Percentiles rank a stretch among this genome's conserved stretches.
These are phyloP conservation scores for Aspergillus jensenii DNA, from an alignment of 2,329 filamentous ascomycete species.

Conservation along the genomic window DNA sequence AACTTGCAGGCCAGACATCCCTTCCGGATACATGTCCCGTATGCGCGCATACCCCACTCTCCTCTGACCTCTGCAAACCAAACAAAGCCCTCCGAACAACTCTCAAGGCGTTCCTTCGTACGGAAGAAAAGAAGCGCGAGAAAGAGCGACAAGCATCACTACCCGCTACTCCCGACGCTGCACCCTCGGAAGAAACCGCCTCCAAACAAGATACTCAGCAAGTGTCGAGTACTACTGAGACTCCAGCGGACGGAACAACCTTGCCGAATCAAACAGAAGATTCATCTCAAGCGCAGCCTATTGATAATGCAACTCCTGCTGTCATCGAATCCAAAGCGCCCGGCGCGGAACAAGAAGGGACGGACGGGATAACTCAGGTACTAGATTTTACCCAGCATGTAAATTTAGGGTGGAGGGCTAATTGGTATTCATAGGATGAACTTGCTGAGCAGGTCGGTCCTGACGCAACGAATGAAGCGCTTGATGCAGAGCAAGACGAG, in stretches of 20 bases:
- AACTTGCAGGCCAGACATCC: conserved; percentile 65
- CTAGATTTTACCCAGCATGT: background rate
- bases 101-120: conserved; percentile 85
- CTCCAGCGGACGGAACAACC: conserved; percentile 2
- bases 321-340: conserved; percentile 4
- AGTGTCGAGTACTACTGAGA: conserved; percentile 20
- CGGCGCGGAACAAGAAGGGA: conserved; percentile 7
- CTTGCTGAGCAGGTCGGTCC: conserved; percentile 9
- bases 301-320: conserved; percentile 9
- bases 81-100: conserved; percentile 92
- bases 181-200: conserved; percentile 23
- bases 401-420: background rate
- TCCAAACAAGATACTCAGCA: conserved; percentile 6
- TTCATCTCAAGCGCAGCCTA: conserved; percentile 15
- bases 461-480: conserved; percentile 10
- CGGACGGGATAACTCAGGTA: conserved; percentile 21
- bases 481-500: conserved; percentile 11
- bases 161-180: conserved; percentile 29
- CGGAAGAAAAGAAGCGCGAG: conserved; percentile 85
- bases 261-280: conserved; percentile 14
- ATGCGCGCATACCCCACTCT: conserved; percentile 88
- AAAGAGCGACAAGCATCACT: conserved; percentile 50
- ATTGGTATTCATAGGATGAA: conserved; percentile 13
- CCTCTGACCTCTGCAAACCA: conserved; percentile 79
- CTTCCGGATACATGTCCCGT: conserved; percentile 81